Evolutionary conservation across 108 stramenopile species (phyloP).

Genomic region (Cyclotella kingstonii): DNA sequence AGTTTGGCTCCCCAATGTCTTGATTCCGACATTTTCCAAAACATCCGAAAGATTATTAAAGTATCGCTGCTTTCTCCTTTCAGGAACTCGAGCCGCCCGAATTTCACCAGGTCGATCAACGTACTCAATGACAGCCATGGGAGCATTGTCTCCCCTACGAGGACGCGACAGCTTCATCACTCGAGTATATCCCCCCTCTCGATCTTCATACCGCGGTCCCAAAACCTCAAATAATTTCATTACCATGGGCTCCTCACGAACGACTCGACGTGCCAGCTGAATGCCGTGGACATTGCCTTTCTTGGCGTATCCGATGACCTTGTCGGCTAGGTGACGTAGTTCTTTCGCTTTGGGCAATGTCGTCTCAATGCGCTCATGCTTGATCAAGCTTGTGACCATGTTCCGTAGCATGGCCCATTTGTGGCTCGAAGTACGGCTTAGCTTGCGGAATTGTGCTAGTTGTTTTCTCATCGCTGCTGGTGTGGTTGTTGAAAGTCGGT

Average conservation of each 20-base stretch:
- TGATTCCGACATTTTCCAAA: conserved; percentile 41
- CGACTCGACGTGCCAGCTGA: conserved; percentile 56
- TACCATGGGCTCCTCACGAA: conserved; percentile 70
- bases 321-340: conserved; percentile 87
- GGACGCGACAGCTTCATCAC: conserved; percentile 84
- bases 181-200: conserved; percentile 96
- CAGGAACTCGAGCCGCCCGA: conserved; percentile 82
- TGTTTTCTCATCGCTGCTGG: conserved; percentile 68
- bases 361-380: conserved; percentile 98
- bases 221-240: conserved; percentile 94
- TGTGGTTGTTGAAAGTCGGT: no score
- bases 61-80: conserved; percentile 37
- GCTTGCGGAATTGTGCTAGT: conserved; percentile 74
- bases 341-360: conserved; percentile 96
- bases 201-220: conserved; percentile 91
- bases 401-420: conserved; percentile 90
- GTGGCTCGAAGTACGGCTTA: conserved; percentile 73
- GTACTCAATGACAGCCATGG: conserved; percentile 98
- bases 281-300: conserved; percentile 24
- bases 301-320: conserved; percentile 83
- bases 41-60: conserved; percentile 44
- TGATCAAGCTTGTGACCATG: conserved; percentile 93
- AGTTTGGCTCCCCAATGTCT: conserved; percentile 7
- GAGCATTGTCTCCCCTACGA: conserved; percentile 91
- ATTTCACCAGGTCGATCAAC: conserved; percentile 96